phyloP scores from a whole-genome alignment of 768 basidiomycete genomes.

The Hemileccinum rubropunctum region DNA sequence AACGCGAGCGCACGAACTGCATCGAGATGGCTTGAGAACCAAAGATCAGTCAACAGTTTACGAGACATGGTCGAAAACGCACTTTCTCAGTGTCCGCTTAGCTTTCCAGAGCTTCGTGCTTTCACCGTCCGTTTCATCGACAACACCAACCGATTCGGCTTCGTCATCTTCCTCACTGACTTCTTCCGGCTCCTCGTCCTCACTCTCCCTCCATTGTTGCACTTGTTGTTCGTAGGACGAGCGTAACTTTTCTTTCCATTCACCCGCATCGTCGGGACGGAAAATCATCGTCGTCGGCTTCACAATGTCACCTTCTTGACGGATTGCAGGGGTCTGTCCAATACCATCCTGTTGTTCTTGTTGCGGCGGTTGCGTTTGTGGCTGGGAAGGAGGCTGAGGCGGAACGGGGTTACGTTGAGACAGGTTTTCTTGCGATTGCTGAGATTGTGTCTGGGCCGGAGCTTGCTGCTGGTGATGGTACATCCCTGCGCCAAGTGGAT shows the following conservation, averaged over 20 bases:
- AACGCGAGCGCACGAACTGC: slow-evolving; percentile 88
- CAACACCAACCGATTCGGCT: slow-evolving; percentile 50
- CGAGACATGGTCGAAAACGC: slow-evolving; percentile 35
- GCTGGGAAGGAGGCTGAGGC: slow-evolving; percentile 35
- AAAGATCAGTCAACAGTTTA: slow-evolving; percentile 4
- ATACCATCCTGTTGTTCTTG: slow-evolving; percentile 20
- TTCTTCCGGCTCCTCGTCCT: slow-evolving; percentile 57
- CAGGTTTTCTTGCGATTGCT: slow-evolving; percentile 32
- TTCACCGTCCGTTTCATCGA: slow-evolving; percentile 65
- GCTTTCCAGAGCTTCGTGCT: slow-evolving; percentile 79
- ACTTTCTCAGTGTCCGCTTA: slow-evolving; percentile 88
- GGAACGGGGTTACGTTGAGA: slow-evolving; percentile 15
- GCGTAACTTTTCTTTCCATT: slow-evolving; percentile 82
- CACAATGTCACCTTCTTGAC: slow-evolving; percentile 16
- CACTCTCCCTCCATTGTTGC: slow-evolving; percentile 44
- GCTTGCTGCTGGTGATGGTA: slow-evolving; percentile 38
- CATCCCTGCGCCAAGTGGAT: slow-evolving; percentile 39
- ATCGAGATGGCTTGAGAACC: slow-evolving; percentile 74
- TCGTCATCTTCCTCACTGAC: slow-evolving; percentile 71
- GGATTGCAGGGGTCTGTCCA: slow-evolving; percentile 9
- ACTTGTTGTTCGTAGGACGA: slow-evolving; percentile 53
- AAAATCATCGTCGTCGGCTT: slow-evolving; percentile 70
- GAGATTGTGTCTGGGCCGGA: slow-evolving; percentile 25
- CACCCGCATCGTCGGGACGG: slow-evolving; percentile 78
- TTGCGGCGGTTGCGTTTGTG: slow-evolving; percentile 15